Base-by-base conservation (phyloP, 345 rosid species). In the Citrus australasica region DNA sequence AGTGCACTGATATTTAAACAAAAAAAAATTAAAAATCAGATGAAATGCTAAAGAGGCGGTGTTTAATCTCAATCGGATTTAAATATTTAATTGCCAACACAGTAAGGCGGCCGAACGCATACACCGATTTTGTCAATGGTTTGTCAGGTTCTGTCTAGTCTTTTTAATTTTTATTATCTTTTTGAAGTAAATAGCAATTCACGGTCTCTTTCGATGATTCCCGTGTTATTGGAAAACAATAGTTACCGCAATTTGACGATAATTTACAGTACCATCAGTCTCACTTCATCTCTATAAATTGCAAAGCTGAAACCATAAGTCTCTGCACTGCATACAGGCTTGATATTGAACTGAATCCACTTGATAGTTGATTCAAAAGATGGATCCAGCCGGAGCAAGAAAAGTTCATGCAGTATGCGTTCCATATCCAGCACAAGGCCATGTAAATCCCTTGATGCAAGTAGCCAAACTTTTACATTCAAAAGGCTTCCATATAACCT, bases 351-450 rank as follows among this genome's bases (percentile, higher is more conserved):
- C 30, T 32, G 28, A 53, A 55, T 51, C 28, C 19, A 21, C 2
- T 11, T 11, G 25, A 58, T 4, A 5, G 58, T 59, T 35, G 51
- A 11, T 59, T 24, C 24, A 11, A 17, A 17, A 19, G 24, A 61
- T 61, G 67, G 56, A 58, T 21, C 9, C 64, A 35, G 14, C 21
- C 2, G 37, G 9, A 67, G 21, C 66, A 38, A 37, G 32, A 37
- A 76, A 68, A 9, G 56, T 73, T 2, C 84, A 82, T 69, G 82
- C 64, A 14, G 78, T 82, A 9, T 79, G 80, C 32, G 62, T 79
- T 16, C 85, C 85, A 48, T 83, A 60, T 42, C 75, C 82, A 35
- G 42, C 80, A 3, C 85, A 83, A 72, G 82, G 85, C 27, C 82
- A 79, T 59, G 71, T 83, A 22, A 79, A 71, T 42, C 80, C 82